Percentiles rank a stretch among this genome's conserved stretches.
Evolutionary conservation across 768 basidiomycete species (phyloP).

Genomic region (Pulveroboletus frians): DNA sequence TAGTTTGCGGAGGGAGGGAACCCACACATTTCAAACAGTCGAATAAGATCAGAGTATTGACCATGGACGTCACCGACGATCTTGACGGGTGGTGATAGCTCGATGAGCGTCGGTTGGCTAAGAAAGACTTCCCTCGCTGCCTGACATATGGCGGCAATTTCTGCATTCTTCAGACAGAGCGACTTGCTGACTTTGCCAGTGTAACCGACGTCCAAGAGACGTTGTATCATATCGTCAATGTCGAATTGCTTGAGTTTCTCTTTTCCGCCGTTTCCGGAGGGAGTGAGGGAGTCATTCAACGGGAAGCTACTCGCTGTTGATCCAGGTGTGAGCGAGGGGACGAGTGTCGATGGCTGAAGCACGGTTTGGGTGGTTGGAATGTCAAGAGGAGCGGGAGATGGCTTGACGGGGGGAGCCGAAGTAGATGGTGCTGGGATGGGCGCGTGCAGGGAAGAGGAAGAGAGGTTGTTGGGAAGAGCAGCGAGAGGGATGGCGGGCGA

Average conservation of each 20-base stretch:
- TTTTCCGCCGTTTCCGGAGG: slow-evolving; percentile 40
- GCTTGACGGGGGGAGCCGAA: slow-evolving; percentile 28
- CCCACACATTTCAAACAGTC: slow-evolving; percentile 99
- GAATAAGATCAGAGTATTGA: slow-evolving; percentile 97
- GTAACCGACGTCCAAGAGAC: slow-evolving; percentile 94
- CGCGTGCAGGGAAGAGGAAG: slow-evolving; percentile 36
- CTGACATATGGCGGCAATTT: slow-evolving; percentile 91
- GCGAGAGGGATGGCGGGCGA: slow-evolving; percentile 30
- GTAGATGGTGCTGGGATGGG: slow-evolving; percentile 7
- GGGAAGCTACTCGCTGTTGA: slow-evolving; percentile 41
- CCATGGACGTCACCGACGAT: slow-evolving; percentile 99
- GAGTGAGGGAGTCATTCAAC: slow-evolving; percentile 32
- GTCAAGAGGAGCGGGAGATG: slow-evolving; percentile 59
- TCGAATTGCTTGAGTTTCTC: slow-evolving; percentile 72
- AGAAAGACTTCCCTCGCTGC: slow-evolving; percentile 96
- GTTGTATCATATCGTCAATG: slow-evolving; percentile 97
- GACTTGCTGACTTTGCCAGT: slow-evolving; percentile 98
- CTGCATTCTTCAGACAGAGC: slow-evolving; percentile 90
- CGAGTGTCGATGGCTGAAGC: slow-evolving; percentile 60
- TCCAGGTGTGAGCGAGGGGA: slow-evolving; percentile 45
- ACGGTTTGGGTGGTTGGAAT: slow-evolving; percentile 82
- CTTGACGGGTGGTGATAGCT: slow-evolving; percentile 96
- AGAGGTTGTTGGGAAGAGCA: slow-evolving; percentile 36
- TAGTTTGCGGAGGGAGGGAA: slow-evolving; percentile 97
- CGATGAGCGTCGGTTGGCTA: slow-evolving; percentile 93